Base-by-base conservation (phyloP, 805 yeast species). In the Candida saitoana region DNA sequence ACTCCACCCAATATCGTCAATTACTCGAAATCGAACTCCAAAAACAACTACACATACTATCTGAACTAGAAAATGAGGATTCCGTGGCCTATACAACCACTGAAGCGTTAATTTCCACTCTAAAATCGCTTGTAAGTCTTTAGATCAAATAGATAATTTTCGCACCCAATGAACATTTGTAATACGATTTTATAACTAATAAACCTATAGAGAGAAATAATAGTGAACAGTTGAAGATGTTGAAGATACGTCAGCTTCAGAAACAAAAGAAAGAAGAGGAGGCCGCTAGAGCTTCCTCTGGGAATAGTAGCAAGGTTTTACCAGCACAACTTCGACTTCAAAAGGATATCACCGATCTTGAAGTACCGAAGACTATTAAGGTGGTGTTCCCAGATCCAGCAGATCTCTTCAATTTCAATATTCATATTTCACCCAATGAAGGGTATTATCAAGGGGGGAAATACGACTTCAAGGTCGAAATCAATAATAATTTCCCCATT, bases 401-500 rank as follows among this genome's bases (percentile, higher is more conserved):
- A 18, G 79, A 82, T 55, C 71, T 83, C 38, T 77, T 85, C 77
- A 69, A 76, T 44, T 82, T 88, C 53, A 65, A 68, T 35, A 70
- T 88, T 12, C 49, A 56, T 5, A 73, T 87, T 14, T 56, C 49
- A 16, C 96, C 96, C 2, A 80, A 74, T 42, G 84, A 82, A 52
- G 96, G 96, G 5, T 74, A 73, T 54, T 87, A 87, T 55, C 57
- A 65, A 35, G 70, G 73, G n/a, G 96, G 96, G 1, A 51, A 45
- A n/a, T 87, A 91, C 63, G 58, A 59, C 16, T 91, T 91, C 60
- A 67, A 70, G n/a, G 77, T 90, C 36, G 69, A 66, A 24, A 72
- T 90, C 32, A 77, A 79, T 38, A 80, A 79, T 32, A 82, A 80
- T 50, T 91, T 82, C 62, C 99, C 99, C 2, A 93, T 90, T 43